Conservation (phyloP, 805 yeast species). For the Candida hispaniensis region DNA sequence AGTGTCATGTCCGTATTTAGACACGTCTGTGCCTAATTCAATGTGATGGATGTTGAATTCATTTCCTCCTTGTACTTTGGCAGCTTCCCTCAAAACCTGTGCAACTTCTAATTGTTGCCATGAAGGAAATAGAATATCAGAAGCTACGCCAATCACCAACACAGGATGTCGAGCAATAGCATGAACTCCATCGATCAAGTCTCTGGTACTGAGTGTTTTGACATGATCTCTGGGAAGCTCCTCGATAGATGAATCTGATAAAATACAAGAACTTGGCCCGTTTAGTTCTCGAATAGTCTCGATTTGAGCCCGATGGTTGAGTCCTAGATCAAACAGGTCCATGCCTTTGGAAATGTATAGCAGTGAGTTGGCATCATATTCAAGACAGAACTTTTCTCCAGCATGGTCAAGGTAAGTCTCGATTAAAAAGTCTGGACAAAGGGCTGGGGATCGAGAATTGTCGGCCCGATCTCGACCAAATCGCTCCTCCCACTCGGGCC, state of each 20-base stretch:
- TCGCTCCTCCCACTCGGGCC: slow-evolving; percentile 94
- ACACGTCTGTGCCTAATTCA: slow-evolving; percentile 65
- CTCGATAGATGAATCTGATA: slow-evolving; percentile 43
- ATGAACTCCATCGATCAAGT: slow-evolving; percentile 54
- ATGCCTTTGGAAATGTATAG: slow-evolving; percentile 84
- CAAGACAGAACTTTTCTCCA: slow-evolving; percentile 86
- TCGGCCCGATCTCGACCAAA: slow-evolving; percentile 84
- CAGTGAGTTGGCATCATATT: slow-evolving; percentile 84
- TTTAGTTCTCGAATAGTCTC: slow-evolving; percentile 12
- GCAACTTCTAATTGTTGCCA: slow-evolving; percentile 89
- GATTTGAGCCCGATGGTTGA: slow-evolving; percentile 18
- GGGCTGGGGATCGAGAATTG: slow-evolving; percentile 66
- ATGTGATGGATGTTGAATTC: slow-evolving; percentile 42
- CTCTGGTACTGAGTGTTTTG: slow-evolving; percentile 40
- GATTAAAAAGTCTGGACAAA: slow-evolving; percentile 86
- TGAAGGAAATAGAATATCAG: slow-evolving; percentile 82
- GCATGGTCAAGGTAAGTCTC: slow-evolving; percentile 92
- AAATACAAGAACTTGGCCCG: slow-evolving; percentile 26
- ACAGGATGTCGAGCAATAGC: slow-evolving; percentile 54
- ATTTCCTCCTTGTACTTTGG: slow-evolving; percentile 30
- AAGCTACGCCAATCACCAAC: slow-evolving; percentile 82
- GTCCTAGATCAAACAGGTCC: slow-evolving; percentile 83
- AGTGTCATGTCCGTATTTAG: slow-evolving; percentile 87
- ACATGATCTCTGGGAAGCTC: slow-evolving; percentile 43
- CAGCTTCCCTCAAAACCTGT: slow-evolving; percentile 39